Base-by-base conservation (phyloP, 805 yeast genomes). In the Clavispora carvajalis region DNA sequence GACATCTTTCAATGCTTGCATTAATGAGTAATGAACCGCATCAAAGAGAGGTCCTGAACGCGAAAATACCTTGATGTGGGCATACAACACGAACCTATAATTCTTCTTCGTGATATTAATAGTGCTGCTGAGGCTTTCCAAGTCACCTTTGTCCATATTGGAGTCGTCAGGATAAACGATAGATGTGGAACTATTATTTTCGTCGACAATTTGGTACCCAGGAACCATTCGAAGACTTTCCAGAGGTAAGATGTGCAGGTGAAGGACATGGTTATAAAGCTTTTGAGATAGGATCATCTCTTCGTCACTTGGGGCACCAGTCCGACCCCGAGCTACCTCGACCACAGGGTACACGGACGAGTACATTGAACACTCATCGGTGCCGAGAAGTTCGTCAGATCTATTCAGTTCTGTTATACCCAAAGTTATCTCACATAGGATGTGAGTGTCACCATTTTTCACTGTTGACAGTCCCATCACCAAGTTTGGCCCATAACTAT, bases 31-130 rank as follows among this genome's bases (percentile, higher is more conserved):
- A 79, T 89, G 83, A 35, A 85, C 82, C 9, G 82, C 61, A 53
- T 89, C 96, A 52, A 80, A 81, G 21, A 84, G 64, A 2, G 96
- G 95, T 0, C 95, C 95, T 1, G 86, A 71, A 43, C 93, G 75
- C 36, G 91, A 81, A 50, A 85, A 81, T 0, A 89, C 88, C 49
- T 82, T 80, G 30, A 88, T 69, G 50, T 79, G 79, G 3, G 91
- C 90, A 54, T 79, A 79, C 23, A 90, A 59, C 3, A 83, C 85
- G 51, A 53, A 67, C 34, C 61, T 52, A 47, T 58, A 63, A n/a
- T 45, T 35, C 43, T 56, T 55, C 26, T 40, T 46, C 22, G 51
- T 36, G 28, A 49, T 44, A 40, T 52, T 54, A 34, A 56, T 40
- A 9, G 51, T 48, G 29, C 43, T 35, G 33, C 48, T 39, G 51